Evolutionary conservation across 1,139 yeast genomes (phyloP).

Genomic region (Candida sp.): DNA sequence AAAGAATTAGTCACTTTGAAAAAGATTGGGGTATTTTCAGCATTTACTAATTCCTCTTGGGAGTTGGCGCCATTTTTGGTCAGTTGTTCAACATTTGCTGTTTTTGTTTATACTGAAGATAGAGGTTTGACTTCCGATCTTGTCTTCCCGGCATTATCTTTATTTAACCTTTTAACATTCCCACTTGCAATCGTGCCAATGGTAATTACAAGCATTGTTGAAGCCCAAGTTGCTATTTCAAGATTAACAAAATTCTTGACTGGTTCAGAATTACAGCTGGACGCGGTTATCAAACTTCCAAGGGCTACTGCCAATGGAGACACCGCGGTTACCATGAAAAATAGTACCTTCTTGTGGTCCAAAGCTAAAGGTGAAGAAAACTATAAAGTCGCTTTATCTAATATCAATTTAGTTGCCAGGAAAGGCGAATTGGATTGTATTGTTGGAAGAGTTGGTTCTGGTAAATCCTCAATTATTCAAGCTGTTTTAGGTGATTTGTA

Average conservation of each 20-base stretch:
- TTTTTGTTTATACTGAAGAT: slow-evolving; percentile 64
- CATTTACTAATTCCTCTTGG: slow-evolving; percentile 76
- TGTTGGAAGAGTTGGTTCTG: slow-evolving; percentile 92
- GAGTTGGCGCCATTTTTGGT: slow-evolving; percentile 88
- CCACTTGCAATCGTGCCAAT: slow-evolving; percentile 94
- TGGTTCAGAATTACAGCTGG: slow-evolving; percentile 77
- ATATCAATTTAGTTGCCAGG: slow-evolving; percentile 63
- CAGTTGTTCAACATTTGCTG: slow-evolving; percentile 87
- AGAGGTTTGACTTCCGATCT: slow-evolving; percentile 82
- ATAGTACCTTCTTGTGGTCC: slow-evolving; percentile 90
- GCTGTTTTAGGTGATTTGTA: slow-evolving; percentile 83
- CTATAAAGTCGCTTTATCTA: slow-evolving; percentile 72
- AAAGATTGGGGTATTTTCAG: slow-evolving; percentile 73
- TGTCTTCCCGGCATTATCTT: slow-evolving; percentile 91
- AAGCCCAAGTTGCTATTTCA: slow-evolving; percentile 82
- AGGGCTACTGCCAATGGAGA: slow-evolving; percentile 56
- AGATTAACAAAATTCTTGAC: slow-evolving; percentile 74
- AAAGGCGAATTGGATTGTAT: slow-evolving; percentile 86
- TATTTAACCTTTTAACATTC: slow-evolving; percentile 82
- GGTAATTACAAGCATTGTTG: slow-evolving; percentile 82
- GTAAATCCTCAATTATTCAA: slow-evolving; percentile 86
- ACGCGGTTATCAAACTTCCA: slow-evolving; percentile 65
- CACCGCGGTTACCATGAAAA: slow-evolving; percentile 59
- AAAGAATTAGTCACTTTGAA: slow-evolving; percentile 79
- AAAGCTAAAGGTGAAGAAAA: slow-evolving; percentile 58